A percentile compares a stretch with the other conserved stretches of the same genome.
Conservation (phyloP, 2,329 filamentous ascomycete species). For the Diaporthe sp. region DNA sequence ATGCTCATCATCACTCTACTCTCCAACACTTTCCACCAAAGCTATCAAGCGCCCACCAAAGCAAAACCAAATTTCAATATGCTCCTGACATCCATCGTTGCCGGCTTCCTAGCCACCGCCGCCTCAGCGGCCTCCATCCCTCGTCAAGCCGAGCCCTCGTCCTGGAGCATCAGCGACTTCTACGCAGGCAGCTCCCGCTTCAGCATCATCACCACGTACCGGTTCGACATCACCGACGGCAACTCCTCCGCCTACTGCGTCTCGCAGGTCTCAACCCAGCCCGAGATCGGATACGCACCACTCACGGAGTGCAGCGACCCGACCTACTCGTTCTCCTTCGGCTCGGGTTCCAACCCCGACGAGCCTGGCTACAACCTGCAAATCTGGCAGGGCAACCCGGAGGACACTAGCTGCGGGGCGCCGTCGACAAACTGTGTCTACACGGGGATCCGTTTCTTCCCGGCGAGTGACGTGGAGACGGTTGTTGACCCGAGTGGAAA, state of each 20-base stretch:
- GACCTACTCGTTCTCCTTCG: constrained; percentile 10
- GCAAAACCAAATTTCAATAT: background rate
- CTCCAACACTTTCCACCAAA: background rate
- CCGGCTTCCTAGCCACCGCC: background rate
- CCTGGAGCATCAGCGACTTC: constrained; percentile 23
- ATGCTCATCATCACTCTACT: background rate
- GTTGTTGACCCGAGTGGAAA: constrained; percentile 2
- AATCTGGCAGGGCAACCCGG: constrained; percentile 9
- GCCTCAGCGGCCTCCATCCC: constrained; percentile 8
- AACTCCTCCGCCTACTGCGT: constrained; percentile 11
- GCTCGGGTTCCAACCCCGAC: background rate
- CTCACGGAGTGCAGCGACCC: background rate
- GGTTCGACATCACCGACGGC: constrained; percentile 18
- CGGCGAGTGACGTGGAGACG: constrained; percentile 17
- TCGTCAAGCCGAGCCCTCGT: background rate
- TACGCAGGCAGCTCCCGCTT: background rate
- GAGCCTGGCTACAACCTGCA: constrained; percentile 12
- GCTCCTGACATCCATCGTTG: background rate
- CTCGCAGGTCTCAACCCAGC: background rate
- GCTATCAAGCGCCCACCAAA: background rate
- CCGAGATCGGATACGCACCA: background rate
- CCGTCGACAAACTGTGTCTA: background rate
- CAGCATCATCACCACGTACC: constrained; percentile 14
- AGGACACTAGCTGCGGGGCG: background rate
- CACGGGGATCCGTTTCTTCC: constrained; percentile 6